Base-by-base conservation (phyloP, 2,329 filamentous ascomycete genomes). In the Fusarium xyrophilum region DNA sequence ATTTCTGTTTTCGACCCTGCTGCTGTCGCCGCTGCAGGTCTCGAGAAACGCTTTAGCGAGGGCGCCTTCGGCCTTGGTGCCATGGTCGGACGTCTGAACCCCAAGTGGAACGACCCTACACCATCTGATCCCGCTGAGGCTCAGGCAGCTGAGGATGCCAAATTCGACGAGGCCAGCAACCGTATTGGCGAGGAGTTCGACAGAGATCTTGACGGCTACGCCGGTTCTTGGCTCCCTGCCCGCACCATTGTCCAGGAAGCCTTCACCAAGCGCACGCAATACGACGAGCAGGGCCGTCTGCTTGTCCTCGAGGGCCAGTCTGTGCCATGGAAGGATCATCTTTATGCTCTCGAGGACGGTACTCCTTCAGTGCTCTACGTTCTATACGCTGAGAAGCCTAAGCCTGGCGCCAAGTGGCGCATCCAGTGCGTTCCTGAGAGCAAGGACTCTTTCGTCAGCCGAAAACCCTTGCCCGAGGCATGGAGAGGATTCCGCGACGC, bases 291-390 rank as follows among this genome's bases (percentile, higher is more conserved):
- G 69, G 94, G 94, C 59, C 89, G 93, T 67, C 88, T 98, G 63
- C 84, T 98, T 74, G 90, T 97, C 28, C 86, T 99, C 59, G 87
- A 91, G 68, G 83, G 83, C 36, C 89, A 92, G 76, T 89, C 91
- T 61, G 91, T 95, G 64, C 95, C 95, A 4, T 98, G 96, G 96
- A 96, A 97, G 79, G 95, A 98, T 76, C 96, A 99, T 79, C 85
- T 99, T 21, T 98, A 97, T 82, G 89, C 86, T 21, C 86, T 98
- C 30, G 96, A 99, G 81, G 85, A 79, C 23, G 82, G 88, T 40
- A 86, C 88, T 21, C 71, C 77, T 11, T 76, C 76, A 72, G 89
- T 95, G 7, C 84, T 94, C 52, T 98, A 97, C 76, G 94, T 97
- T 17, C 83, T 98, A 28, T 98, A 98, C 80, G 91, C 93, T 0